phyloP scores from a whole-genome alignment of 2,329 filamentous ascomycete species.

The Diplodia scrobiculata region DNA sequence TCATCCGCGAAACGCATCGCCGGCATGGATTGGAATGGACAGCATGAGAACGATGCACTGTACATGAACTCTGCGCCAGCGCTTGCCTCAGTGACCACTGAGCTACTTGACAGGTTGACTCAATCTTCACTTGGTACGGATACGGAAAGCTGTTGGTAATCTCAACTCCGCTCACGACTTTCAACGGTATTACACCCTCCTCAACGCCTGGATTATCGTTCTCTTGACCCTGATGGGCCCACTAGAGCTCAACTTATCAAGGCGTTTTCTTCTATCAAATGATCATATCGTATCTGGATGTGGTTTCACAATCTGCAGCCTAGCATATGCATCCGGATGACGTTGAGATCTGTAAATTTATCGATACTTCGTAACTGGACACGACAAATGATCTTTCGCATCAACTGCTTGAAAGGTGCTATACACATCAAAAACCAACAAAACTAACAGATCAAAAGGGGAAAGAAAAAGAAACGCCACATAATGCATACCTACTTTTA shows the following conservation, averaged over 20 bases:
- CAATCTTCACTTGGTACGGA: not conserved
- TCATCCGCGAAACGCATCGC: conserved; percentile 32
- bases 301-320: too few relatives aligned
- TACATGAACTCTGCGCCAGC: not conserved
- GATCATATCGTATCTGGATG: too few relatives aligned
- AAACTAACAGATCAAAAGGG: not conserved
- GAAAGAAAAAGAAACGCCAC: conserved; percentile 15
- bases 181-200: not conserved
- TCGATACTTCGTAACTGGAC: conserved; percentile 4
- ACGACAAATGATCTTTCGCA: not conserved
- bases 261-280: not conserved
- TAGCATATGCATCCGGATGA: too few relatives aligned
- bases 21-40: conserved; percentile 28
- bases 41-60: not conserved
- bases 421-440: not conserved
- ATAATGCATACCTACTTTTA: conserved; percentile 10
- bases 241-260: not conserved
- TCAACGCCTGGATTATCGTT: not conserved
- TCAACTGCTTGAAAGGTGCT: not conserved
- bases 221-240: not conserved
- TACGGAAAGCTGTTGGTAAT: too few relatives aligned
- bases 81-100: not conserved
- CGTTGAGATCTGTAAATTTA: not conserved
- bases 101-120: not conserved
- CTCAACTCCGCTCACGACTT: too few relatives aligned